Conservation (phyloP, 495 filamentous ascomycete species). For the Penicillium samsonianum region DNA sequence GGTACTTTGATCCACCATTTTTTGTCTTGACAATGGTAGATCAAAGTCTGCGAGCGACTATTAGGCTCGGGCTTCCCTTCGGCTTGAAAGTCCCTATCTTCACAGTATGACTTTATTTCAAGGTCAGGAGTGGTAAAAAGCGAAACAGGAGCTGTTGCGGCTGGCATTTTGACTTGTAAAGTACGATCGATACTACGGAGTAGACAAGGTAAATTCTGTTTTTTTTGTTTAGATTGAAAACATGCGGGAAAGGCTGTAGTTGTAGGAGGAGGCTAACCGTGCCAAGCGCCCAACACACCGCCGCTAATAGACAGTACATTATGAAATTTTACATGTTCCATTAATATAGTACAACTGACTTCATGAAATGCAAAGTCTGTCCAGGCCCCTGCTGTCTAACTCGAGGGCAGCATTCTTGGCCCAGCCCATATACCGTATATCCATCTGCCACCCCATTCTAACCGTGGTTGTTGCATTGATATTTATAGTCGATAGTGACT, state of each 20-base stretch:
- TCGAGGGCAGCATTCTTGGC: too few relatives aligned
- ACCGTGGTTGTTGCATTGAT: too few relatives aligned
- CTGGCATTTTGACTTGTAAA: neutral
- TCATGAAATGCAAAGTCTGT: too few relatives aligned
- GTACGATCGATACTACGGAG: neutral
- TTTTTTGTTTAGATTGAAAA: neutral
- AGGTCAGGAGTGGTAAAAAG: neutral
- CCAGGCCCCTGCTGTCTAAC: too few relatives aligned
- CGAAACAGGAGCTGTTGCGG: neutral
- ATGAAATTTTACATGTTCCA: too few relatives aligned
- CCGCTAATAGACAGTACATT: too few relatives aligned
- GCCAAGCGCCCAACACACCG: too few relatives aligned
- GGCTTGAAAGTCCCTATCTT: slow-evolving; percentile 3
- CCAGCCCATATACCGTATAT: too few relatives aligned
- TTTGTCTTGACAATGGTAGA: slow-evolving; percentile 7
- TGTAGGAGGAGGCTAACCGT: too few relatives aligned
- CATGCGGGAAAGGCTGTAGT: neutral
- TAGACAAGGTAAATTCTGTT: neutral
- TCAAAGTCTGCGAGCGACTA: slow-evolving; percentile 13
- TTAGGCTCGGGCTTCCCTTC: slow-evolving; percentile 9
- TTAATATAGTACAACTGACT: too few relatives aligned
- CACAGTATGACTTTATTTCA: slow-evolving; percentile 5
- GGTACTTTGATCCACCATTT: slow-evolving; percentile 7
- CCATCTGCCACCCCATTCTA: too few relatives aligned
- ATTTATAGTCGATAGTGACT: too few relatives aligned